These are phyloP conservation scores for Phytophthora sp. DNA, from an alignment of 352 stramenopile genomes.

Conservation along the genomic window DNA sequence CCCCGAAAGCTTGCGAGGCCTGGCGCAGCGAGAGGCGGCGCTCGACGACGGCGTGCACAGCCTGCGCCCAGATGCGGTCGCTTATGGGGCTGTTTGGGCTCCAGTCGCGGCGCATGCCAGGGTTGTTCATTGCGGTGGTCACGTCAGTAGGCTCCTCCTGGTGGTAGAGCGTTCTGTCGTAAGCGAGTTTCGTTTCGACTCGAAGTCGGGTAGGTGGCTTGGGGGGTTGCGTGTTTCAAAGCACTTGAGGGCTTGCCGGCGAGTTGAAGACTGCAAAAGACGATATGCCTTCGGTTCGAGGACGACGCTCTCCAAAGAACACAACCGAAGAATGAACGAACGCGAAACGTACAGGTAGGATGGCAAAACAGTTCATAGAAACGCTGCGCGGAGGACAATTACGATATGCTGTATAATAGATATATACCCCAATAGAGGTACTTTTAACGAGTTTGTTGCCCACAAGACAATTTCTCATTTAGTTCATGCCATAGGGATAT, in stretches of 20 bases:
- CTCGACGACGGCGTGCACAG: constrained; percentile 67
- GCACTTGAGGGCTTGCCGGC: constrained; percentile 6
- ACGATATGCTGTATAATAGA: too few relatives aligned
- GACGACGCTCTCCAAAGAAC: too few relatives aligned
- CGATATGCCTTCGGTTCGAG: too few relatives aligned
- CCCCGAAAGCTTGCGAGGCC: constrained; percentile 62
- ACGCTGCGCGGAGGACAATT: too few relatives aligned
- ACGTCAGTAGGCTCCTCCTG: neutral
- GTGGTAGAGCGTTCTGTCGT: neutral
- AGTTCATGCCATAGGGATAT: too few relatives aligned
- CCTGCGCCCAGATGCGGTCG: constrained; percentile 66
- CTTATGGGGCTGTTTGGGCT: constrained; percentile 26
- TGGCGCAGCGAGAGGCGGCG: constrained; percentile 67
- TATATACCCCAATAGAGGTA: too few relatives aligned
- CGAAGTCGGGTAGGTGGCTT: neutral
- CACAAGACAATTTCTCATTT: too few relatives aligned
- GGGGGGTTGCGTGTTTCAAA: too few relatives aligned
- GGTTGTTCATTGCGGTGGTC: constrained; percentile 11
- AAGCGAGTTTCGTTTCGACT: constrained; percentile 6
- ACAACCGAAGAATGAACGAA: too few relatives aligned
- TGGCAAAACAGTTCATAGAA: too few relatives aligned
- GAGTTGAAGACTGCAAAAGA: constrained; percentile 28
- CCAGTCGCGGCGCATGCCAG: constrained; percentile 9
- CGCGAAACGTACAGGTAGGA: too few relatives aligned
- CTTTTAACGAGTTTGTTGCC: too few relatives aligned